Conservation (phyloP, 331 rosid species). For the Malus hybrid region DNA sequence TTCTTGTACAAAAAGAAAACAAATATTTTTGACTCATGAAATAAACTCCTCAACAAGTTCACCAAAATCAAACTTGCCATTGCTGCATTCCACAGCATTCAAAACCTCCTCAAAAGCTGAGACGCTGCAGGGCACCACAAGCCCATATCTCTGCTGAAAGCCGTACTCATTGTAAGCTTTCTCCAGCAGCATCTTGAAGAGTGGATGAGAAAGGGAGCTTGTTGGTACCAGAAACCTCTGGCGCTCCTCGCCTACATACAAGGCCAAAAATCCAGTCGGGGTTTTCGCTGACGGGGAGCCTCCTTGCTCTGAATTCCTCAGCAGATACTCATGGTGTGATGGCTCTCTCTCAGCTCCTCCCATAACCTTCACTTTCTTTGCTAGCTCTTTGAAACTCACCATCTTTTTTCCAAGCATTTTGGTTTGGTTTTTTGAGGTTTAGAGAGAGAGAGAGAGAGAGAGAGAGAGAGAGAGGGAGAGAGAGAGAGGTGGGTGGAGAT, state of each 20-base stretch:
- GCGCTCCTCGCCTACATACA: slow-evolving; percentile 71
- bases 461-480: neutral
- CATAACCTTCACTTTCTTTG: slow-evolving; percentile 46
- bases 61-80: slow-evolving; percentile 57
- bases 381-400: slow-evolving; percentile 52
- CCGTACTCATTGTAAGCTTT: slow-evolving; percentile 75
- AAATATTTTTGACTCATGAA: neutral
- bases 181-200: slow-evolving; percentile 76
- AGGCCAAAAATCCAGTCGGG: slow-evolving; percentile 53
- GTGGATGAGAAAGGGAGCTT: slow-evolving; percentile 59
- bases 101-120: slow-evolving; percentile 62
- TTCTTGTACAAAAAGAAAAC: neutral
- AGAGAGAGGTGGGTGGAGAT: neutral
- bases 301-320: slow-evolving; percentile 21
- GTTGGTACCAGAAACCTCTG: slow-evolving; percentile 63
- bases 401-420: slow-evolving; percentile 57
- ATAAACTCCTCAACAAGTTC: slow-evolving; percentile 53
- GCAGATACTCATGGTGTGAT: slow-evolving; percentile 28
- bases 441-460: neutral
- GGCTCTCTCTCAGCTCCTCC: slow-evolving; percentile 20
- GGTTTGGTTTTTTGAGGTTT: neutral
- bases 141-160: slow-evolving; percentile 56
- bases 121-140: slow-evolving; percentile 69
- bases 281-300: slow-evolving; percentile 16
- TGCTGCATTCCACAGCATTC: slow-evolving; percentile 49